A percentile compares a stretch with the other conserved stretches of the same genome.
These are phyloP conservation scores for Chaetoceros muelleri DNA, from an alignment of 108 stramenopile species.

Conservation along the genomic window DNA sequence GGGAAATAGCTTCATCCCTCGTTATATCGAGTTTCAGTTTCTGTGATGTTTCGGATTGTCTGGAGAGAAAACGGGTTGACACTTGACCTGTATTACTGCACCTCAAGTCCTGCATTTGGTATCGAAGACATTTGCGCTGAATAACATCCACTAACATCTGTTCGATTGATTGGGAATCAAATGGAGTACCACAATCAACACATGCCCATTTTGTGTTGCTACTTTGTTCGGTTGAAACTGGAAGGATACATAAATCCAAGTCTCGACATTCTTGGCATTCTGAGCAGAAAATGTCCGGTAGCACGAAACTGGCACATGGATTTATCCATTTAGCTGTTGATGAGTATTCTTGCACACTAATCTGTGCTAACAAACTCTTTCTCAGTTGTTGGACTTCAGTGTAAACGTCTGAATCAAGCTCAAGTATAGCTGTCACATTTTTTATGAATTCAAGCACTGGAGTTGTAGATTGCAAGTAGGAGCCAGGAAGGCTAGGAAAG, in stretches of 20 bases:
- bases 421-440: conserved; percentile 70
- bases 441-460: conserved; percentile 95
- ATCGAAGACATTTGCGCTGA: conserved; percentile 60
- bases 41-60: conserved; percentile 53
- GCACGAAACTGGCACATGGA: conserved; percentile 77
- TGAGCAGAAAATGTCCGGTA: conserved; percentile 90
- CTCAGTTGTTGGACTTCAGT: conserved; percentile 76
- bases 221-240: conserved; percentile 40
- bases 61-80: conserved; percentile 32
- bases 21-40: conserved; percentile 67
- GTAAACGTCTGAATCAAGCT: conserved; percentile 73
- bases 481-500: conserved; percentile 53
- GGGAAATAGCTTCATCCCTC: conserved; percentile 27
- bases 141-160: conserved; percentile 66
- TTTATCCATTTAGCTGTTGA: conserved; percentile 72
- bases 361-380: conserved; percentile 82
- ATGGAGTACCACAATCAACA: conserved; percentile 73
- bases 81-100: conserved; percentile 77
- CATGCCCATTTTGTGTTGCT: conserved; percentile 64
- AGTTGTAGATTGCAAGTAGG: conserved; percentile 35
- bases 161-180: conserved; percentile 75
- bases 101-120: conserved; percentile 90
- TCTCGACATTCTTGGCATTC: conserved; percentile 90
- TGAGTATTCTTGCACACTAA: conserved; percentile 92
- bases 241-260: conserved; percentile 81